Conservation (phyloP, 1,139 yeast species). For the Hansenula anomala region DNA sequence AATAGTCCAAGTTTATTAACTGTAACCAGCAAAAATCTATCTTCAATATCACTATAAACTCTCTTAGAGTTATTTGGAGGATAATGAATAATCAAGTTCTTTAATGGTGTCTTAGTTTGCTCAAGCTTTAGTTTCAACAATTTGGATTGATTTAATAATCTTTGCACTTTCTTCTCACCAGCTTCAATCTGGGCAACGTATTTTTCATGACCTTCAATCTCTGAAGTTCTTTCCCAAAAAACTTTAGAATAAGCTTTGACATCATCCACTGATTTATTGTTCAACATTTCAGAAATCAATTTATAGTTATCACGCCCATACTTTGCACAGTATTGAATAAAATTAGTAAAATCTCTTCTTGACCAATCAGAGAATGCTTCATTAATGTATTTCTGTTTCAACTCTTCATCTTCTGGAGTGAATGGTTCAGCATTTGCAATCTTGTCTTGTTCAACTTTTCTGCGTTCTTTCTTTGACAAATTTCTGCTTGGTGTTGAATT, state of each 20-base stretch:
- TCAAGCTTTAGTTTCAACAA: conserved; percentile 62
- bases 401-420: conserved; percentile 66
- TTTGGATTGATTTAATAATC: conserved; percentile 58
- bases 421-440: conserved; percentile 69
- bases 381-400: conserved; percentile 55
- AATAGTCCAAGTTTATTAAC: conserved; percentile 76
- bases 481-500: conserved; percentile 14
- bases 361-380: conserved; percentile 81
- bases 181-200: conserved; percentile 81
- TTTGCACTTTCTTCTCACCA: conserved; percentile 77
- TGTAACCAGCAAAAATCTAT: conserved; percentile 69
- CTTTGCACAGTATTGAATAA: conserved; percentile 75
- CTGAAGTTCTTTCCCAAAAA: conserved; percentile 71
- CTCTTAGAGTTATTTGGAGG: conserved; percentile 93
- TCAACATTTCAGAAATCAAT: conserved; percentile 61
- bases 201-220: conserved; percentile 82
- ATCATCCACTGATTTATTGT: conserved; percentile 66
- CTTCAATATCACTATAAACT: conserved; percentile 81
- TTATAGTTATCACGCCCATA: conserved; percentile 63
- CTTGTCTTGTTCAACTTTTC: conserved; percentile 53
- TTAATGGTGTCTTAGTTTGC: conserved; percentile 62
- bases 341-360: conserved; percentile 83
- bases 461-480: conserved; percentile 37
- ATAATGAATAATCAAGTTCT: conserved; percentile 69
- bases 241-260: conserved; percentile 61